phyloP scores from a whole-genome alignment of 1,284 basidiomycete species.

The Ganoderma lucidum region DNA sequence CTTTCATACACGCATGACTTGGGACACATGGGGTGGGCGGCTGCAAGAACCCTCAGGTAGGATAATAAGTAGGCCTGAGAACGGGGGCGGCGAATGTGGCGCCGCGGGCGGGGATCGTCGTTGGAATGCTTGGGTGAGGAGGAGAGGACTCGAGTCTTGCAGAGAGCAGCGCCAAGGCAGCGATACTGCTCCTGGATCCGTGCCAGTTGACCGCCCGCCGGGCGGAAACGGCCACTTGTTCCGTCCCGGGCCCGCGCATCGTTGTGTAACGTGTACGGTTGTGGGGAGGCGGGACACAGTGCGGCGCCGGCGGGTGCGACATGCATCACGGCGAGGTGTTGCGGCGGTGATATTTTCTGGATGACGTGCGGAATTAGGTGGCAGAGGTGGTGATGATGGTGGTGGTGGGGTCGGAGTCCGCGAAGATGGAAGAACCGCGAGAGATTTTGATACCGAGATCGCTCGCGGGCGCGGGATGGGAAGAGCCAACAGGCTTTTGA shows the following conservation, averaged over 20 bases:
- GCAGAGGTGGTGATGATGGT: not conserved
- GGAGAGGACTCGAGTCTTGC: not conserved
- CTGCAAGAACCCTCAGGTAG: not conserved
- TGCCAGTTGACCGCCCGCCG: not conserved
- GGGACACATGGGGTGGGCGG: not conserved
- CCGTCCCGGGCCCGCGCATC: not conserved
- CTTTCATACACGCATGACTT: not conserved
- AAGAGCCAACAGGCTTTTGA: not conserved
- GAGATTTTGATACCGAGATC: not conserved
- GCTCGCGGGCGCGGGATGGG: not conserved
- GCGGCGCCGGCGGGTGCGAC: not conserved
- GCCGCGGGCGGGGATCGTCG: not conserved
- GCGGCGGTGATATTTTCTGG: not conserved
- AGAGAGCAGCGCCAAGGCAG: not conserved
- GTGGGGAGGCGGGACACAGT: not conserved
- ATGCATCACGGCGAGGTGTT: slow-evolving; percentile 1
- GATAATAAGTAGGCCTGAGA: not conserved
- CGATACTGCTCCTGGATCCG: not conserved
- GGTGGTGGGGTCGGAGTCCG: not conserved
- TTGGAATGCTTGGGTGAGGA: not conserved
- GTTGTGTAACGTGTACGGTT: not conserved
- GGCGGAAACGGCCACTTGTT: not conserved
- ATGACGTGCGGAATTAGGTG: not conserved
- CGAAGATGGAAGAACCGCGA: not conserved
- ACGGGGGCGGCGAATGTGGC: not conserved